Evolutionary conservation across 805 yeast species (phyloP).

Genomic region (Sungouiozyma ichnusensis): DNA sequence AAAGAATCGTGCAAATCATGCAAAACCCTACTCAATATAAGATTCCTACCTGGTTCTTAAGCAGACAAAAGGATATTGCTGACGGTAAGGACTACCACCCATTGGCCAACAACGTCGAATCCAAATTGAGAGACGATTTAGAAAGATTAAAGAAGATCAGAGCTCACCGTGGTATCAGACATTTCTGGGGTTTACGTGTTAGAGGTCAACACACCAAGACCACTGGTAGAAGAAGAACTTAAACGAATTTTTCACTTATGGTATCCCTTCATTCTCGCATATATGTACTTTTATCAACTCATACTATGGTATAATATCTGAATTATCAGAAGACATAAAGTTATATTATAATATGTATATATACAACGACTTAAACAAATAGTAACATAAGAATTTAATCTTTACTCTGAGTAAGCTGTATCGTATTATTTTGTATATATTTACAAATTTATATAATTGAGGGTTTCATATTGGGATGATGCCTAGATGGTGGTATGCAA

Average conservation of each 20-base stretch:
- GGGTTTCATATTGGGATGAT: too few species aligned
- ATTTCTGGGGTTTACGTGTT: conserved; percentile 99
- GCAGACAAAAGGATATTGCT: conserved; percentile 96
- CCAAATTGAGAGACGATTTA: conserved; percentile 98
- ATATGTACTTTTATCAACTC: neutral
- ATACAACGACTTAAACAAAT: neutral
- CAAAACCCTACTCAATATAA: conserved; percentile 99
- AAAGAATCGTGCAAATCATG: conserved; percentile 98
- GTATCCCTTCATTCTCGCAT: neutral
- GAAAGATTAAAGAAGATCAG: conserved; percentile 99
- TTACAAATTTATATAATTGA: too few species aligned
- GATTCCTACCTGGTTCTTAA: conserved; percentile 99
- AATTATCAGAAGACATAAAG: neutral
- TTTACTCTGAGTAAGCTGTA: too few species aligned
- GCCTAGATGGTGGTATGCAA: too few species aligned
- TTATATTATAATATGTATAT: neutral
- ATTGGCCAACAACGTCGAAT: conserved; percentile 97
- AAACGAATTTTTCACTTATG: conserved; percentile 9
- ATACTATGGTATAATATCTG: neutral
- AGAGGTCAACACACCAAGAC: conserved; percentile 99
- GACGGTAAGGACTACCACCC: conserved; percentile 99
- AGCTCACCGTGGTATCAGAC: conserved; percentile 99
- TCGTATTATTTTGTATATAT: too few species aligned
- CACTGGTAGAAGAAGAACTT: conserved; percentile 81
- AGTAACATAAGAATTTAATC: neutral